phyloP scores from a whole-genome alignment of 768 basidiomycete species.

The Rubroboletus satanas region DNA sequence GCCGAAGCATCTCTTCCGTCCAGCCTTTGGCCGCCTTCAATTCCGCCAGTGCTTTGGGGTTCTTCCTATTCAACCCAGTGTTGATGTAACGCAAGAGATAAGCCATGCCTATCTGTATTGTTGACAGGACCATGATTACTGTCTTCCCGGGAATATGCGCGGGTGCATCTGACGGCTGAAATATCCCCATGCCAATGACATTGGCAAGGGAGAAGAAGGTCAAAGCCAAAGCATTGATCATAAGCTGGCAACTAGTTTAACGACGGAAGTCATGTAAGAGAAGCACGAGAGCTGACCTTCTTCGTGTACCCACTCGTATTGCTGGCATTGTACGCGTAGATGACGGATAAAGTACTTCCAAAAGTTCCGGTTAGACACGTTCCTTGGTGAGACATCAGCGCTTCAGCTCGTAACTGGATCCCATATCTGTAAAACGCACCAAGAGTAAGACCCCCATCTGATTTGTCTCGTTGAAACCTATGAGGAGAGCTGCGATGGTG shows the following conservation, averaged over 20 bases:
- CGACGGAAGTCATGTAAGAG: background rate
- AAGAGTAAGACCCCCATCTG: constrained; percentile 21
- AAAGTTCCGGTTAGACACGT: constrained; percentile 22
- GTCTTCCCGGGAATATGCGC: constrained; percentile 34
- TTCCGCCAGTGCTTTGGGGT: constrained; percentile 10
- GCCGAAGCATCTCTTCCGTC: constrained; percentile 21
- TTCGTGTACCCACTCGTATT: constrained; percentile 29
- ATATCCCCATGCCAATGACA: constrained; percentile 24
- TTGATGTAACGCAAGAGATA: constrained; percentile 20
- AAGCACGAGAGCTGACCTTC: constrained; percentile 14
- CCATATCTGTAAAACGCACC: constrained; percentile 1
- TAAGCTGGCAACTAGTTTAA: constrained; percentile 8
- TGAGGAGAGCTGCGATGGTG: constrained; percentile 14
- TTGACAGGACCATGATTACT: constrained; percentile 29
- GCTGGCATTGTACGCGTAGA: constrained; percentile 26
- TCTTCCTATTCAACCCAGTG: constrained; percentile 21
- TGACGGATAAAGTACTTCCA: constrained; percentile 22
- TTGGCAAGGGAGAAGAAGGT: constrained; percentile 20
- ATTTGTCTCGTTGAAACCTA: constrained; percentile 20
- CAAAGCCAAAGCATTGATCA: constrained; percentile 19
- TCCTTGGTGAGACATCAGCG: constrained; percentile 8
- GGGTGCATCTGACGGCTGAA: constrained; percentile 24
- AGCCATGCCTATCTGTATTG: constrained; percentile 21
- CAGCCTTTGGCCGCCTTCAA: constrained; percentile 17
- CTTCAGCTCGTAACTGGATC: background rate